A percentile compares a stretch with the other conserved stretches of the same genome.
phyloP scores from a whole-genome alignment of 2,329 filamentous ascomycete genomes.

The Exutisphaerella laricina region DNA sequence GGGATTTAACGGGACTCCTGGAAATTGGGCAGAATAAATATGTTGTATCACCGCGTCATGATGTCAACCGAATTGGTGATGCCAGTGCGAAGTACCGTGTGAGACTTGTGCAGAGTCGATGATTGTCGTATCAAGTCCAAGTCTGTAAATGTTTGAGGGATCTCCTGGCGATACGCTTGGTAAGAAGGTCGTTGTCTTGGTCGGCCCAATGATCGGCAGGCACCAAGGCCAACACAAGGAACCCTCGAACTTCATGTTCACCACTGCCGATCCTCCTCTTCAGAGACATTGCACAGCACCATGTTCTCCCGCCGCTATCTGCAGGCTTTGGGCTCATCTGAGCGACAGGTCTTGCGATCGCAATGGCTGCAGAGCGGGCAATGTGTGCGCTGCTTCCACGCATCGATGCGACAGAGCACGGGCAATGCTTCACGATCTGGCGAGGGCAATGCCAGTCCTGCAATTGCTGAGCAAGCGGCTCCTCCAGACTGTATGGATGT shows the following conservation, averaged over 20 bases:
- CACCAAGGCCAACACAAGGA: too few species aligned
- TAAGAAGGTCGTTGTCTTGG: too few species aligned
- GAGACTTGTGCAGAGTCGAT: too few species aligned
- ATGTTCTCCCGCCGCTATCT: slow-evolving; percentile 17
- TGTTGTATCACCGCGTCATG: too few species aligned
- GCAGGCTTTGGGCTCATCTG: slow-evolving; percentile 16
- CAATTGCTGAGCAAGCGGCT: slow-evolving; percentile 6
- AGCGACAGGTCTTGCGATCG: slow-evolving; percentile 16
- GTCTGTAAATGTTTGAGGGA: too few species aligned
- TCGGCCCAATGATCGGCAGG: background rate
- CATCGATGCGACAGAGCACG: slow-evolving; percentile 11
- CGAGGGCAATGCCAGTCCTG: slow-evolving; percentile 6
- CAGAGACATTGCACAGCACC: background rate
- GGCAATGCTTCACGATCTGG: slow-evolving; percentile 12
- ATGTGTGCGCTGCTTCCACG: slow-evolving; percentile 22
- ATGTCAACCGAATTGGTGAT: too few species aligned
- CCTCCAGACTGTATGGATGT: slow-evolving; percentile 11
- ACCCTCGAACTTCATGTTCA: too few species aligned
- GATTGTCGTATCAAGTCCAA: too few species aligned
- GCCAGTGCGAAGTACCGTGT: too few species aligned
- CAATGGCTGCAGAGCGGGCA: slow-evolving; percentile 16
- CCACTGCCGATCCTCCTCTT: too few species aligned
- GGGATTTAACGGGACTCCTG: slow-evolving; percentile 2
- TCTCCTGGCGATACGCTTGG: too few species aligned
- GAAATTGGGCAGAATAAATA: too few species aligned